Evolutionary conservation across 2,329 filamentous ascomycete genomes (phyloP).

Genomic region (Gremmenia infestans): DNA sequence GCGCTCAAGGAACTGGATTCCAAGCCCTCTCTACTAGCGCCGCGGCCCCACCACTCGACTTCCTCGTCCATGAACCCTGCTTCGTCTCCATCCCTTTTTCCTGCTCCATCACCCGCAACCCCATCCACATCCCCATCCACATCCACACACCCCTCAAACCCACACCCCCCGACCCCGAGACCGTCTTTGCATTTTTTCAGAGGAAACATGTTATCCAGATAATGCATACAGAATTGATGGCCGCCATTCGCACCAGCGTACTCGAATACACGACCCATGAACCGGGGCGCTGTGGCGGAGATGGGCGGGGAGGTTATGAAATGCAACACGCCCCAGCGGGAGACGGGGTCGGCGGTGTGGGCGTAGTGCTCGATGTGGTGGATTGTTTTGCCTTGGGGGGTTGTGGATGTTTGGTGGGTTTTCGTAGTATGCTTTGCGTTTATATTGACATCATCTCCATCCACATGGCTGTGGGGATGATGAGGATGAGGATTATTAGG

Average conservation of each 20-base stretch:
- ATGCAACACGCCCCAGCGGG: slow-evolving; percentile 68
- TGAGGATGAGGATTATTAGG: slow-evolving; percentile 5
- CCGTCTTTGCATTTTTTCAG: slow-evolving; percentile 14
- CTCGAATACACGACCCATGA: slow-evolving; percentile 29
- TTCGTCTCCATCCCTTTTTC: slow-evolving; percentile 5
- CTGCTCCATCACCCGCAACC: slow-evolving; percentile 13
- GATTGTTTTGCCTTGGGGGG: slow-evolving; percentile 43
- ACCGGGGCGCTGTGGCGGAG: slow-evolving; percentile 14
- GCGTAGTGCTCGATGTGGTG: slow-evolving; percentile 77
- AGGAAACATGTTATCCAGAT: slow-evolving; percentile 32
- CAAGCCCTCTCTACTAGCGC: not conserved
- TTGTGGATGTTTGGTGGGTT: not conserved
- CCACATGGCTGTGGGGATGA: slow-evolving; percentile 10
- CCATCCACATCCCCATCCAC: slow-evolving; percentile 7
- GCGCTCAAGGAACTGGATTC: not conserved
- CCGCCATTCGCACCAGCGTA: slow-evolving; percentile 8
- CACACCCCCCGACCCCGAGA: slow-evolving; percentile 15
- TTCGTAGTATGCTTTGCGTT: not conserved
- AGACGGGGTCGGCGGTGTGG: slow-evolving; percentile 68
- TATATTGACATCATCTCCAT: slow-evolving; percentile 10
- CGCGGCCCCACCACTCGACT: slow-evolving; percentile 3
- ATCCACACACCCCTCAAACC: slow-evolving; percentile 15
- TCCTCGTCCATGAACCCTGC: slow-evolving; percentile 23
- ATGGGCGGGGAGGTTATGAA: slow-evolving; percentile 39
- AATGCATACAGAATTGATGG: slow-evolving; percentile 32